Evolutionary conservation across 768 basidiomycete species (phyloP).

Genomic region (Amanita polypyramis): DNA sequence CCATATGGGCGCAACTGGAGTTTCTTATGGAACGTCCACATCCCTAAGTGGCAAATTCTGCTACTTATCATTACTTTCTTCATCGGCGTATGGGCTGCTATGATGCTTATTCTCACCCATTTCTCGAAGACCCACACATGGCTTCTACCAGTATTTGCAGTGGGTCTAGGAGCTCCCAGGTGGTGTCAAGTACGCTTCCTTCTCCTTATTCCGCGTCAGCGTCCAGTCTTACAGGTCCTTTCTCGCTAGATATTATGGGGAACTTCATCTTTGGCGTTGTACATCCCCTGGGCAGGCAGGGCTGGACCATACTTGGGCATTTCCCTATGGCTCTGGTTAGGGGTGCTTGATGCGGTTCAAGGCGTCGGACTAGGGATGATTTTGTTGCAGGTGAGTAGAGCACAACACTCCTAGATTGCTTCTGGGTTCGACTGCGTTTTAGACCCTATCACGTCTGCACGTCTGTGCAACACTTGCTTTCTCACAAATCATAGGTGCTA

Average conservation of each 20-base stretch:
- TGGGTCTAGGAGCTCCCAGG: conserved; percentile 85
- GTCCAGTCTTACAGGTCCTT: conserved; percentile 6
- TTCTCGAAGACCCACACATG: conserved; percentile 94
- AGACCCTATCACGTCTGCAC: conserved; percentile 86
- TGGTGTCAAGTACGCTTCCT: conserved; percentile 75
- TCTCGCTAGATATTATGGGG: conserved; percentile 76
- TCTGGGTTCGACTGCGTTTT: conserved; percentile 14
- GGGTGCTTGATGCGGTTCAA: conserved; percentile 88
- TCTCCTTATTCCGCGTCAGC: not conserved
- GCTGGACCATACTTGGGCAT: conserved; percentile 85
- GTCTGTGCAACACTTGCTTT: conserved; percentile 90
- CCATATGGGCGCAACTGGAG: conserved; percentile 93
- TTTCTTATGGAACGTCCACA: conserved; percentile 81
- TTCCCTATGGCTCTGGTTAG: conserved; percentile 90
- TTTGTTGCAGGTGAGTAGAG: conserved; percentile 46
- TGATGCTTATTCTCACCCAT: conserved; percentile 67
- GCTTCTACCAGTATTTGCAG: conserved; percentile 90
- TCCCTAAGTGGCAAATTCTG: conserved; percentile 76
- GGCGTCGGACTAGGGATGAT: conserved; percentile 94
- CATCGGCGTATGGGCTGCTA: conserved; percentile 71
- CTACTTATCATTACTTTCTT: conserved; percentile 80
- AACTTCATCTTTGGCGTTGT: conserved; percentile 84
- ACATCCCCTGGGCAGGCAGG: conserved; percentile 86
- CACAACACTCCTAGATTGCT: conserved; percentile 14
- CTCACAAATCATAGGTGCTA: conserved; percentile 80